Percentiles rank a stretch among this genome's conserved stretches.
Conservation (phyloP, 306 rosid genomes). For the Trifolium repens region DNA sequence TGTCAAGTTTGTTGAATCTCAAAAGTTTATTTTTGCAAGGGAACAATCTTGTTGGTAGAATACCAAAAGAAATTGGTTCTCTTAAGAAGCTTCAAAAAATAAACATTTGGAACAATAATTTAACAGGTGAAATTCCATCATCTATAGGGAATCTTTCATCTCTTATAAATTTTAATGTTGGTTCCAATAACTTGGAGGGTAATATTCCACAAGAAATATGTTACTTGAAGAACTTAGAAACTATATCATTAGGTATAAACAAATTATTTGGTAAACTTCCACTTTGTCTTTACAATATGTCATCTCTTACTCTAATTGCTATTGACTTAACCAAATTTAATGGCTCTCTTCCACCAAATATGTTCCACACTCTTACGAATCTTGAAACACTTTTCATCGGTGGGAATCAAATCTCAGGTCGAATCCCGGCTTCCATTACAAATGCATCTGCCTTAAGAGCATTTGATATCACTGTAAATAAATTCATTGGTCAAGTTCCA, state of each 20-base stretch:
- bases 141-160: constrained; percentile 51
- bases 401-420: constrained; percentile 40
- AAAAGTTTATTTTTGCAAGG: background rate
- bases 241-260: background rate
- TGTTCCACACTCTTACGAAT: constrained; percentile 47
- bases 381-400: constrained; percentile 7
- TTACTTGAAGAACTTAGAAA: background rate
- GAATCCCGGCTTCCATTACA: constrained; percentile 44
- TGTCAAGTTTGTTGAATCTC: constrained; percentile 38
- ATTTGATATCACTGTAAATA: background rate
- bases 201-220: constrained; percentile 47
- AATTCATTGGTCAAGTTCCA: constrained; percentile 43
- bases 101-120: background rate
- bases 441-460: constrained; percentile 37
- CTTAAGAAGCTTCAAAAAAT: constrained; percentile 24
- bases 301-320: constrained; percentile 27
- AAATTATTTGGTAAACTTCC: constrained; percentile 44
- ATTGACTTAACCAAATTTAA: background rate
- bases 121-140: constrained; percentile 45
- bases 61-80: constrained; percentile 35
- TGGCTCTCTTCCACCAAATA: constrained; percentile 47
- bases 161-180: background rate
- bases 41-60: constrained; percentile 34
- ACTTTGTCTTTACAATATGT: constrained; percentile 46
- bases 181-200: constrained; percentile 31